Conservation (phyloP, 1,139 yeast species). For the Scheffersomyces insectosa region DNA sequence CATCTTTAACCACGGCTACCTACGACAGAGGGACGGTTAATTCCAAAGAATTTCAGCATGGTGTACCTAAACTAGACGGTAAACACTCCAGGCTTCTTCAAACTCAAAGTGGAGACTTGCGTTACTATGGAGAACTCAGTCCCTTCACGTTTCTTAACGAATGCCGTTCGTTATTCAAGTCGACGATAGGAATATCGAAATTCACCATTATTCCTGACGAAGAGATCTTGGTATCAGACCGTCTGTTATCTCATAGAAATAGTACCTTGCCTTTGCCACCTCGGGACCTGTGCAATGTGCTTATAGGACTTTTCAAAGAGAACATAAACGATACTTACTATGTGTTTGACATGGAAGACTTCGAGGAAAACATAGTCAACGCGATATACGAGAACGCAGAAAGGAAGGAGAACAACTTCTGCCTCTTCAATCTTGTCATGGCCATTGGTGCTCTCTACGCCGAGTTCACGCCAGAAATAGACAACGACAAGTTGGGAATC, state of each 20-base stretch:
- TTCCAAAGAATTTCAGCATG: conserved; percentile 4
- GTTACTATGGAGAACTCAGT: conserved; percentile 29
- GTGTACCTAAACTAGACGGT: conserved; percentile 16
- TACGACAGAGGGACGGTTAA: background rate
- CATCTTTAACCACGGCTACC: background rate
- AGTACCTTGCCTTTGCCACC: conserved; percentile 14
- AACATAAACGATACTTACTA: conserved; percentile 22
- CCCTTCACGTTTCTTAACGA: conserved; percentile 26
- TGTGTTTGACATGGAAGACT: conserved; percentile 30
- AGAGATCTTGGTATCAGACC: conserved; percentile 17
- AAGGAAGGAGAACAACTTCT: conserved; percentile 6
- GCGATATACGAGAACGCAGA: conserved; percentile 12
- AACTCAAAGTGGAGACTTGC: conserved; percentile 22
- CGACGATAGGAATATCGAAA: conserved; percentile 13
- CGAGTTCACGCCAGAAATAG: conserved; percentile 14
- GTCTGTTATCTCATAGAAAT: conserved; percentile 11
- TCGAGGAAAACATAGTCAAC: conserved; percentile 12
- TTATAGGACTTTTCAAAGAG: conserved; percentile 16
- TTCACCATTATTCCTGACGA: conserved; percentile 14
- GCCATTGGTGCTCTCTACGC: conserved; percentile 42
- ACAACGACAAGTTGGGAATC: conserved; percentile 11
- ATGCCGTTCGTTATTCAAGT: conserved; percentile 22
- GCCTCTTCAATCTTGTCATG: conserved; percentile 34
- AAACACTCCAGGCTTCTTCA: conserved; percentile 18
- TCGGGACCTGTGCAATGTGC: conserved; percentile 11